These are phyloP conservation scores for Sporisorium sorghi DNA, from an alignment of 1,284 basidiomycete species.

Conservation along the genomic window DNA sequence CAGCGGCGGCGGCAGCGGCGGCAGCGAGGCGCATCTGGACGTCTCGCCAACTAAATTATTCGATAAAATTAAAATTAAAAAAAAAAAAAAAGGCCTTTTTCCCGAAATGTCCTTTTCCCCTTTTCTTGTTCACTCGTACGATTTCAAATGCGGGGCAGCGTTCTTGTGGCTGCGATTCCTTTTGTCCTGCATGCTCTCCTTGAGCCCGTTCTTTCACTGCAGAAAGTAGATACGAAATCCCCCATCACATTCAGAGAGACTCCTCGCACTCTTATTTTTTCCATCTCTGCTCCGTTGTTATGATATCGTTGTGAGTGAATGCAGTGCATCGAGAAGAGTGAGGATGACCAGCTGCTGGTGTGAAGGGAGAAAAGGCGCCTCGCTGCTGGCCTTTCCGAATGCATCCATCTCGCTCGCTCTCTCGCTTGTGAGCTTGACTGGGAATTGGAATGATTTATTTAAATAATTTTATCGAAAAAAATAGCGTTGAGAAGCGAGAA, in stretches of 20 bases:
- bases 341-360: not conserved
- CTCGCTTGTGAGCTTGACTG: not conserved
- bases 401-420: not conserved
- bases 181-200: too few species aligned
- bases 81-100: too few species aligned
- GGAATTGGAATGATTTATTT: not conserved
- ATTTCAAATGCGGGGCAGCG: too few species aligned
- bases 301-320: not conserved
- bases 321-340: not conserved
- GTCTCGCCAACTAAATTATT: too few species aligned
- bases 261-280: not conserved
- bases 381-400: not conserved
- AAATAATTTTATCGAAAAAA: not conserved
- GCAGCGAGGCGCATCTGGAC: slow-evolving; percentile 1
- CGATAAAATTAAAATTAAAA: too few species aligned
- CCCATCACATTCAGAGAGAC: not conserved
- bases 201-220: too few species aligned
- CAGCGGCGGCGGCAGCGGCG: too few species aligned
- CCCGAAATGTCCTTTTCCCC: too few species aligned
- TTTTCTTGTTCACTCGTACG: too few species aligned
- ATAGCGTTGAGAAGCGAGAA: not conserved
- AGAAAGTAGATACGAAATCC: too few species aligned
- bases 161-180: too few species aligned
- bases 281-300: not conserved
- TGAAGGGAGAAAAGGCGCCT: not conserved